These are phyloP conservation scores for Amanita fuliginea DNA, from an alignment of 768 basidiomycete genomes.

Conservation along the genomic window DNA sequence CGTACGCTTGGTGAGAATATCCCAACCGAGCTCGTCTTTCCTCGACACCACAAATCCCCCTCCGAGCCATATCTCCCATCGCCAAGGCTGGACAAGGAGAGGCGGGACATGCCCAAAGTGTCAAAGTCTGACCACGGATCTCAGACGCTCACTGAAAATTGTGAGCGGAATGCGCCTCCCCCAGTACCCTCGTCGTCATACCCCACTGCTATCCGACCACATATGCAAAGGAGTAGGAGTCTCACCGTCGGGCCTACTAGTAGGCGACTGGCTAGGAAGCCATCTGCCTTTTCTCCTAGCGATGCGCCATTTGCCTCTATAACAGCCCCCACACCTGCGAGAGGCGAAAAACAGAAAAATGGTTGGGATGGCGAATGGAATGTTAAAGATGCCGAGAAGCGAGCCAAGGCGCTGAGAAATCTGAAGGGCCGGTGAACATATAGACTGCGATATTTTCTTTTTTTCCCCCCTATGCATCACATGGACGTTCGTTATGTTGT, in stretches of 20 bases:
- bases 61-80: not conserved
- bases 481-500: too few relatives aligned
- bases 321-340: too few relatives aligned
- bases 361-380: slow-evolving; percentile 3
- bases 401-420: slow-evolving; percentile 1
- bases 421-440: not conserved
- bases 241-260: not conserved
- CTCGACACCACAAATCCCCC: not conserved
- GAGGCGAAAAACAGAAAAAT: not conserved
- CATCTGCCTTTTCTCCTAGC: not conserved
- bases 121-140: not conserved
- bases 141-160: not conserved
- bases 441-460: too few relatives aligned
- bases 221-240: not conserved
- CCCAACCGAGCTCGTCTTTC: slow-evolving; percentile 35
- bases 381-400: slow-evolving; percentile 1
- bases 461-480: too few relatives aligned
- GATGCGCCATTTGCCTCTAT: not conserved
- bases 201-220: not conserved
- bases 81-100: not conserved
- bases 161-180: not conserved
- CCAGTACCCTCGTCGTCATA: not conserved
- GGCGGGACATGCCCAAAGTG: not conserved
- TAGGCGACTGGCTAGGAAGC: not conserved
- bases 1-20: slow-evolving; percentile 43